Percentiles rank a stretch among this genome's conserved stretches.
Evolutionary conservation across 2,329 filamentous ascomycete genomes (phyloP).

Genomic region (Penicillium oxalicum): DNA sequence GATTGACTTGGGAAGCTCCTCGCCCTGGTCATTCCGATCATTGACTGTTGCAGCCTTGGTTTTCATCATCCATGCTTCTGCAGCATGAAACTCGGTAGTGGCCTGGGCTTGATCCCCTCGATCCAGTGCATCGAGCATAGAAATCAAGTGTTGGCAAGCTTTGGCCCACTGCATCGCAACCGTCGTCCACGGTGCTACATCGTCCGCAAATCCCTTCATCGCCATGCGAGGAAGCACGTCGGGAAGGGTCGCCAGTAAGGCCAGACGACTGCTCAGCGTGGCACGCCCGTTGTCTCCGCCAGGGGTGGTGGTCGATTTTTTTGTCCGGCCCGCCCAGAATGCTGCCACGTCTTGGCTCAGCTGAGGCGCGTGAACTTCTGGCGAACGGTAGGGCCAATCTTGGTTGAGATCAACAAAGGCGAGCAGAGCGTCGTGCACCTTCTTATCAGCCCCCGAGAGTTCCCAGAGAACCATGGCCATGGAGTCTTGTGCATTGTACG

Average conservation of each 20-base stretch:
- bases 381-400: slow-evolving; percentile 17
- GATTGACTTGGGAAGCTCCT: slow-evolving; percentile 8
- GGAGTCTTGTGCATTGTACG: slow-evolving; percentile 13
- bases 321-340: slow-evolving; percentile 12
- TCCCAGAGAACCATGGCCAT: slow-evolving; percentile 10
- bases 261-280: slow-evolving; percentile 5
- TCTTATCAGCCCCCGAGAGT: slow-evolving; percentile 7
- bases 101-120: slow-evolving; percentile 11
- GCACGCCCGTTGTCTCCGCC: not conserved
- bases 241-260: slow-evolving; percentile 6
- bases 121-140: slow-evolving; percentile 14
- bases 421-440: slow-evolving; percentile 11
- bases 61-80: slow-evolving; percentile 14
- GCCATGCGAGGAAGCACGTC: slow-evolving; percentile 11
- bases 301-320: not conserved
- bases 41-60: slow-evolving; percentile 16
- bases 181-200: slow-evolving; percentile 16
- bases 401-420: slow-evolving; percentile 18
- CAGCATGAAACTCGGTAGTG: slow-evolving; percentile 12
- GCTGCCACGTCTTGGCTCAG: slow-evolving; percentile 14
- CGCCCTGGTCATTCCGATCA: slow-evolving; percentile 8
- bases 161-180: slow-evolving; percentile 17
- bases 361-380: slow-evolving; percentile 11
- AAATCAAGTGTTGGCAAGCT: slow-evolving; percentile 16
- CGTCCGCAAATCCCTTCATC: slow-evolving; percentile 12